phyloP scores from a whole-genome alignment of 1,284 basidiomycete species.

The Apiotrichum akiyoshidainum region DNA sequence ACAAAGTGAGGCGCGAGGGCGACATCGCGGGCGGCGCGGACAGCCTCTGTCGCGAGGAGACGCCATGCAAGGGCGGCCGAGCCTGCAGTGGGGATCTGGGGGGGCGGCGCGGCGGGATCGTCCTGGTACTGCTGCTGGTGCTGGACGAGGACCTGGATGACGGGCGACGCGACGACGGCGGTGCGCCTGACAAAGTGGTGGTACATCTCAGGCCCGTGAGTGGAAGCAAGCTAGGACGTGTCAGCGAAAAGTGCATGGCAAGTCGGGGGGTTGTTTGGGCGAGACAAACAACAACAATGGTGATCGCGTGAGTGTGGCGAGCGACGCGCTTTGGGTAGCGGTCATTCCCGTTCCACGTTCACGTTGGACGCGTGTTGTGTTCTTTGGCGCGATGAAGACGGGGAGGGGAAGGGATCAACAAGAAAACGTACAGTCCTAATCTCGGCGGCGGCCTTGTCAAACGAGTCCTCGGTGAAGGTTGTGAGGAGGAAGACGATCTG shows the following conservation, averaged over 20 bases:
- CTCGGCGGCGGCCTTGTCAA: constrained; percentile 83
- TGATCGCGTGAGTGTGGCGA: neutral
- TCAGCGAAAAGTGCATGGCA: constrained; percentile 12
- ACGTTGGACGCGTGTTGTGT: no score
- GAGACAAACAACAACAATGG: no score
- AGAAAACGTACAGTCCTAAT: constrained; percentile 74
- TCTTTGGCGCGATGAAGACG: neutral
- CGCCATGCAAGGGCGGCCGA: constrained; percentile 46
- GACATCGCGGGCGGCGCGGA: constrained; percentile 46
- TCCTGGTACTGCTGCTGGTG: constrained; percentile 45
- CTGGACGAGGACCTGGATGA: constrained; percentile 44
- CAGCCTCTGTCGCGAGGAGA: constrained; percentile 46
- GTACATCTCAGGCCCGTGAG: constrained; percentile 91
- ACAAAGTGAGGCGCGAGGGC: constrained; percentile 48
- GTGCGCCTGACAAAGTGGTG: constrained; percentile 91
- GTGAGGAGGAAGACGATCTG: constrained; percentile 87
- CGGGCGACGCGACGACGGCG: constrained; percentile 62
- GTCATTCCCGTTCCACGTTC: no score
- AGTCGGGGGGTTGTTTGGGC: no score
- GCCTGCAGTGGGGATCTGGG: constrained; percentile 37
- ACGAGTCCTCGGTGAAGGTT: constrained; percentile 90
- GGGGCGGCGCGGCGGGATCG: constrained; percentile 44
- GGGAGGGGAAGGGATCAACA: neutral
- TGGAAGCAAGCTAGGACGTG: constrained; percentile 72
- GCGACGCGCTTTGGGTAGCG: no score